These are phyloP conservation scores for Zygoascus ofunaensis DNA, from an alignment of 805 yeast species.

Conservation along the genomic window DNA sequence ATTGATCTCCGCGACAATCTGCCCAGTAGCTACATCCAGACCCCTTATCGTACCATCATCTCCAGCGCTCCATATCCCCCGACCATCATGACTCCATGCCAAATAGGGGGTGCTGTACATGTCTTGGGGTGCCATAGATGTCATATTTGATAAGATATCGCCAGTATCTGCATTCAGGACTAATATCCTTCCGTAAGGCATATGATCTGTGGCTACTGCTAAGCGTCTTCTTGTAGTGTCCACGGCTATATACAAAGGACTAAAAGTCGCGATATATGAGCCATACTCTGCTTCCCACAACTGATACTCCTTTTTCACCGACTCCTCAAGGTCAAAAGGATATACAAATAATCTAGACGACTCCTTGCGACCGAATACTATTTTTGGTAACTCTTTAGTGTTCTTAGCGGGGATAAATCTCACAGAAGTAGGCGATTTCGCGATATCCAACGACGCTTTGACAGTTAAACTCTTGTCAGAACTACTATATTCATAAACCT, in stretches of 20 bases:
- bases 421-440: slow-evolving; percentile 11
- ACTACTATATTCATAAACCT: slow-evolving; percentile 8
- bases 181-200: slow-evolving; percentile 65
- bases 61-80: slow-evolving; percentile 58
- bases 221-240: slow-evolving; percentile 22
- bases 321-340: slow-evolving; percentile 24
- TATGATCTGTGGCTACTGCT: slow-evolving; percentile 66
- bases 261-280: slow-evolving; percentile 46
- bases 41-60: slow-evolving; percentile 64
- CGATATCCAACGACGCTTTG: neutral
- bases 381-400: slow-evolving; percentile 24
- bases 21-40: slow-evolving; percentile 38
- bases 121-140: slow-evolving; percentile 57
- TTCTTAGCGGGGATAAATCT: slow-evolving; percentile 2
- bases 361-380: slow-evolving; percentile 52
- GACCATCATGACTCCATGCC: slow-evolving; percentile 35
- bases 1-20: slow-evolving; percentile 28
- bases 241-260: slow-evolving; percentile 40
- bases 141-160: slow-evolving; percentile 35
- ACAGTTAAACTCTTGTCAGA: neutral
- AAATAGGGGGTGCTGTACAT: slow-evolving; percentile 48
- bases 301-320: slow-evolving; percentile 38
- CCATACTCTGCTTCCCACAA: slow-evolving; percentile 63
- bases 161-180: slow-evolving; percentile 31
- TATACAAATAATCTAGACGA: slow-evolving; percentile 47